Evolutionary conservation across 495 filamentous ascomycete species (phyloP).

Genomic region (Aspergillus sclerotiicarbonarius): DNA sequence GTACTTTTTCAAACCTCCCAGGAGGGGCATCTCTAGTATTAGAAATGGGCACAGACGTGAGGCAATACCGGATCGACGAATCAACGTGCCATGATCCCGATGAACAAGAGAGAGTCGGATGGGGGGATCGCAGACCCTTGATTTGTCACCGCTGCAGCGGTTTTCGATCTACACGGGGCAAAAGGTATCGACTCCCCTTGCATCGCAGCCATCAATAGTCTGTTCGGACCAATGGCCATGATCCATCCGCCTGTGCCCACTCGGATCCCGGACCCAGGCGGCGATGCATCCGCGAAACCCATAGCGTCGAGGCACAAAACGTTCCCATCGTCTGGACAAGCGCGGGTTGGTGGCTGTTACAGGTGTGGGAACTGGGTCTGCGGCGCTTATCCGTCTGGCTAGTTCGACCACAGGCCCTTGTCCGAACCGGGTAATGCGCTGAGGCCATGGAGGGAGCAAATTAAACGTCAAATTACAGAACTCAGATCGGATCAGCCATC

Average conservation of each 20-base stretch:
- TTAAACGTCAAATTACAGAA: background rate
- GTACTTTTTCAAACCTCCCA: slow-evolving; percentile 13
- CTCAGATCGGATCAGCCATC: slow-evolving; percentile 12
- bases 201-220: slow-evolving; percentile 37
- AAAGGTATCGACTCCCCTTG: slow-evolving; percentile 38
- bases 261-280: background rate
- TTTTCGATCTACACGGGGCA: slow-evolving; percentile 38
- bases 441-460: background rate
- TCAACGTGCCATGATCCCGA: slow-evolving; percentile 26
- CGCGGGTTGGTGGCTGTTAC: slow-evolving; percentile 11
- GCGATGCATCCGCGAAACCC: slow-evolving; percentile 4
- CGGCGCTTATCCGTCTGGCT: slow-evolving; percentile 18
- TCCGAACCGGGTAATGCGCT: background rate
- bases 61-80: slow-evolving; percentile 32
- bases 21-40: slow-evolving; percentile 33
- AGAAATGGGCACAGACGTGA: slow-evolving; percentile 35
- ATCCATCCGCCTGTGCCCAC: slow-evolving; percentile 5
- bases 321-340: slow-evolving; percentile 18
- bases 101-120: slow-evolving; percentile 18
- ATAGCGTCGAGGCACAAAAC: slow-evolving; percentile 5
- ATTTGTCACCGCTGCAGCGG: slow-evolving; percentile 42
- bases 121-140: slow-evolving; percentile 30
- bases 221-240: slow-evolving; percentile 20
- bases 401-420: background rate
- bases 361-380: slow-evolving; percentile 9